A percentile compares a stretch with the other conserved stretches of the same genome.
Evolutionary conservation across 768 basidiomycete species (phyloP).

Genomic region (Auricularia auricula-judae): DNA sequence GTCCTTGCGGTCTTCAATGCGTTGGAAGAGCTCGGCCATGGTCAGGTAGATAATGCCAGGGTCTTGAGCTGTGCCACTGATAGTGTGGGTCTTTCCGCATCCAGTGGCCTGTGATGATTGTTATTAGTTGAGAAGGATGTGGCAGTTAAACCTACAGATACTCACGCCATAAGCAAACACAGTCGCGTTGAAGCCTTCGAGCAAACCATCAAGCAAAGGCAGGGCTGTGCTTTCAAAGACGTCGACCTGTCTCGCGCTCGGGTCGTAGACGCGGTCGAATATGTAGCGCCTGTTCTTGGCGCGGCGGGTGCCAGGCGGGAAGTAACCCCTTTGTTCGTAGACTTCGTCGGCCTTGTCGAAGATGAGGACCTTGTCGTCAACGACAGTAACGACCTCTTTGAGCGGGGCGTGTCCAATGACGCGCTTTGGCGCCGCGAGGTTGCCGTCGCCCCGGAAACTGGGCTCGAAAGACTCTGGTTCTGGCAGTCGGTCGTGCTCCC

Average conservation of each 20-base stretch:
- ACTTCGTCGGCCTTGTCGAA: slow-evolving; percentile 95
- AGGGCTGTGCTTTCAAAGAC: slow-evolving; percentile 82
- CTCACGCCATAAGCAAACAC: slow-evolving; percentile 97
- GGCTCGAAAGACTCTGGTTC: slow-evolving; percentile 53
- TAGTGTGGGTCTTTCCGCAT: slow-evolving; percentile 99
- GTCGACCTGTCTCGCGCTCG: slow-evolving; percentile 70
- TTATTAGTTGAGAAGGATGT: slow-evolving; percentile 7
- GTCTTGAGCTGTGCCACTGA: slow-evolving; percentile 80
- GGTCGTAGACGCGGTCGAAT: slow-evolving; percentile 88
- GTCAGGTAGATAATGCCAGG: slow-evolving; percentile 94
- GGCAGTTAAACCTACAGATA: slow-evolving; percentile 8
- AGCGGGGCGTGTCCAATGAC: slow-evolving; percentile 45
- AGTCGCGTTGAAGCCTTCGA: slow-evolving; percentile 94
- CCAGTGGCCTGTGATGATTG: slow-evolving; percentile 73
- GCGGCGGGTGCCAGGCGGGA: slow-evolving; percentile 80
- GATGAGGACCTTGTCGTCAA: slow-evolving; percentile 89
- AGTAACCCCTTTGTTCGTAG: slow-evolving; percentile 76
- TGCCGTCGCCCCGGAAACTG: slow-evolving; percentile 73
- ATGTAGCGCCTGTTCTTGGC: slow-evolving; percentile 97
- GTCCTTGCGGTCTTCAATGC: slow-evolving; percentile 78
- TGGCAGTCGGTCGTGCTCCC: slow-evolving; percentile 79
- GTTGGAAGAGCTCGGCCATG: slow-evolving; percentile 93
- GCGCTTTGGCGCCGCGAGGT: slow-evolving; percentile 53
- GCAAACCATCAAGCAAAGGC: slow-evolving; percentile 70
- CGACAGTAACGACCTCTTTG: slow-evolving; percentile 73